Evolutionary conservation across 1,284 basidiomycete genomes (phyloP).

Genomic region (Cryptococcus sp.): DNA sequence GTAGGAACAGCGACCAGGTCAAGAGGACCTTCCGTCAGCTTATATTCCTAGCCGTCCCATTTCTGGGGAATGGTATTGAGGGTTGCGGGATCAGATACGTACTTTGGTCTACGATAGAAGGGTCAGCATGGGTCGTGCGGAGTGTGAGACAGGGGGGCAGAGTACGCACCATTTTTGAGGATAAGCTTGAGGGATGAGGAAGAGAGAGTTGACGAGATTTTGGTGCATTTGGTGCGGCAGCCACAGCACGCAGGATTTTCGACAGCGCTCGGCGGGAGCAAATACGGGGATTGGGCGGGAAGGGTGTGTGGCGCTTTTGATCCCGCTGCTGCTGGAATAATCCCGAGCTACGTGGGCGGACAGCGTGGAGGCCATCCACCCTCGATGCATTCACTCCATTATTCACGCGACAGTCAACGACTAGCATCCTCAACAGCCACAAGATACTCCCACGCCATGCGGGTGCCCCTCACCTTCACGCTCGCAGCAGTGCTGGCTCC

Average conservation of each 20-base stretch:
- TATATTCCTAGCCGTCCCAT: constrained; percentile 6
- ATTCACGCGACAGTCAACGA: too few relatives aligned
- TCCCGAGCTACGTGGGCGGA: too few relatives aligned
- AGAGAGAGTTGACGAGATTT: background rate
- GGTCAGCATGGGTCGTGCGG: constrained; percentile 4
- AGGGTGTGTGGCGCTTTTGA: too few relatives aligned
- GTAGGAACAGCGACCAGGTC: constrained; percentile 61
- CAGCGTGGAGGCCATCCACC: too few relatives aligned
- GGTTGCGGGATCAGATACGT: constrained; percentile 14
- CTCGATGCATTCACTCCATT: too few relatives aligned
- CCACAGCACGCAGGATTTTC: too few relatives aligned
- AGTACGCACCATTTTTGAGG: constrained; percentile 41
- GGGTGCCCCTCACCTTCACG: constrained; percentile 30
- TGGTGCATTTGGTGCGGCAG: background rate
- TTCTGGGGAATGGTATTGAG: background rate
- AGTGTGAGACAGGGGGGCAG: constrained; percentile 2
- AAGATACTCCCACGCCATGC: too few relatives aligned
- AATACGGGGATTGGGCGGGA: too few relatives aligned
- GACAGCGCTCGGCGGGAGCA: too few relatives aligned
- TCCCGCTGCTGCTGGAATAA: too few relatives aligned
- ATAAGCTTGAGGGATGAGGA: constrained; percentile 29
- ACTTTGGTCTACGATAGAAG: constrained; percentile 28
- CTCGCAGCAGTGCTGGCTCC: constrained; percentile 15
- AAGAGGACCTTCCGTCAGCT: constrained; percentile 51
- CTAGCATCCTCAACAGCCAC: too few relatives aligned